Evolutionary conservation across 768 basidiomycete genomes (phyloP).

Genomic region (Mycena leptocephala): DNA sequence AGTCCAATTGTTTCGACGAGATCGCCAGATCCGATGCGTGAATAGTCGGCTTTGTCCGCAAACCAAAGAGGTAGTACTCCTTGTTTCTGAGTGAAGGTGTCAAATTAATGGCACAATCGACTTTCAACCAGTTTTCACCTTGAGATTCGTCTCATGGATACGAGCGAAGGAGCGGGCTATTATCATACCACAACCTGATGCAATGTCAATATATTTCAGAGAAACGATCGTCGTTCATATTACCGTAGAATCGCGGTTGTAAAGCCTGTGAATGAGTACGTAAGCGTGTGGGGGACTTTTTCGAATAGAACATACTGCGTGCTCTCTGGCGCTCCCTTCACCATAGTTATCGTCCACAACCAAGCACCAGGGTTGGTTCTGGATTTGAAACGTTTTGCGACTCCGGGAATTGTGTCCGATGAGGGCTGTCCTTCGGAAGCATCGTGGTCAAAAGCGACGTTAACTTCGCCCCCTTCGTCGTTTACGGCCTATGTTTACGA

Average conservation of each 20-base stretch:
- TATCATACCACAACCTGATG: slow-evolving; percentile 84
- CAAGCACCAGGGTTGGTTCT: slow-evolving; percentile 92
- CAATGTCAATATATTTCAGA: slow-evolving; percentile 13
- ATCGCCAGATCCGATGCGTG: slow-evolving; percentile 87
- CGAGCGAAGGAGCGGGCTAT: slow-evolving; percentile 96
- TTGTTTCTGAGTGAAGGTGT: slow-evolving; percentile 82
- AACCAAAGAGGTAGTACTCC: slow-evolving; percentile 98
- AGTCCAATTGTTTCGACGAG: slow-evolving; percentile 89
- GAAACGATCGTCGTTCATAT: slow-evolving; percentile 30
- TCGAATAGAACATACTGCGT: slow-evolving; percentile 66
- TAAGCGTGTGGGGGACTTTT: neutral
- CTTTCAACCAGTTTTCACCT: slow-evolving; percentile 63
- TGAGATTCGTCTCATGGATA: slow-evolving; percentile 98
- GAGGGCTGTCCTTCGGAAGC: slow-evolving; percentile 58
- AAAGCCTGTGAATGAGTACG: slow-evolving; percentile 64
- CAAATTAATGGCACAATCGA: neutral
- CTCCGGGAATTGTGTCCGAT: slow-evolving; percentile 89
- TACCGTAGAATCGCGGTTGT: slow-evolving; percentile 96
- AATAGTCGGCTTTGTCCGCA: slow-evolving; percentile 88
- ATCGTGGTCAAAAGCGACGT: slow-evolving; percentile 89
- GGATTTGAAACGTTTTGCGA: slow-evolving; percentile 92
- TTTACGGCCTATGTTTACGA: slow-evolving; percentile 80
- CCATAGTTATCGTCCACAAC: slow-evolving; percentile 98
- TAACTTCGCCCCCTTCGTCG: slow-evolving; percentile 95
- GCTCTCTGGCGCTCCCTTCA: slow-evolving; percentile 97